These are phyloP conservation scores for Globisporangium cystogenes DNA, from an alignment of 352 stramenopile species.

Conservation along the genomic window DNA sequence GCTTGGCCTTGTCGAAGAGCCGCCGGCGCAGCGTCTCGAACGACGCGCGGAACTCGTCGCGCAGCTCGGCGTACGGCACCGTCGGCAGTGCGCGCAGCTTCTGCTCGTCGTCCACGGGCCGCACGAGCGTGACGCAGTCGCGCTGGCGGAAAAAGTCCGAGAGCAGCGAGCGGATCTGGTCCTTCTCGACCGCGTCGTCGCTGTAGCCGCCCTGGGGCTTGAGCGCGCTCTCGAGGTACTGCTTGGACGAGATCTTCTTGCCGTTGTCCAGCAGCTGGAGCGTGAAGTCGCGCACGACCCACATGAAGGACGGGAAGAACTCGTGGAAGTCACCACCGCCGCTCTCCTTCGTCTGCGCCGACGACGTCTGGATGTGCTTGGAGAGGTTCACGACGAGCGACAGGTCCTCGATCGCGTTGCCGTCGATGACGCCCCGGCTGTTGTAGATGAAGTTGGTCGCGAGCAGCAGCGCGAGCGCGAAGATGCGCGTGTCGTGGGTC, in stretches of 20 bases:
- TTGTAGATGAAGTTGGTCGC: constrained; percentile 90
- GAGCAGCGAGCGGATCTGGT: constrained; percentile 79
- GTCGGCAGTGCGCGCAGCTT: constrained; percentile 67
- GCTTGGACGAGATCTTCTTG: constrained; percentile 82
- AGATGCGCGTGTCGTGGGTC: constrained; percentile 89
- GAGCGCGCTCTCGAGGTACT: constrained; percentile 88
- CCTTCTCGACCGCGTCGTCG: constrained; percentile 65
- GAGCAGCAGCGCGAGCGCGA: constrained; percentile 82
- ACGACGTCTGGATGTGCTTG: constrained; percentile 85
- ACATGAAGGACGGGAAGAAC: constrained; percentile 87
- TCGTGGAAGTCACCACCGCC: constrained; percentile 46
- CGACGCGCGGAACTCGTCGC: constrained; percentile 73
- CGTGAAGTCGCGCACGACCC: constrained; percentile 89
- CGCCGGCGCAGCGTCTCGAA: constrained; percentile 66
- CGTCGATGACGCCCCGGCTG: constrained; percentile 86
- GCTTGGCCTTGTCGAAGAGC: constrained; percentile 73
- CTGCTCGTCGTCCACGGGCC: constrained; percentile 81
- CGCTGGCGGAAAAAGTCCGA: constrained; percentile 81
- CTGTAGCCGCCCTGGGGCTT: constrained; percentile 75
- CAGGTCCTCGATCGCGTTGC: constrained; percentile 85
- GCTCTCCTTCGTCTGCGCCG: constrained; percentile 13
- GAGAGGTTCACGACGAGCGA: constrained; percentile 90
- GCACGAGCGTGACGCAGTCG: constrained; percentile 88
- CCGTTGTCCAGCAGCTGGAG: constrained; percentile 83
- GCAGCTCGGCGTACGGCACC: constrained; percentile 68